These are phyloP conservation scores for Fusarium tuaranense DNA, from an alignment of 2,329 filamentous ascomycete species.

Conservation along the genomic window DNA sequence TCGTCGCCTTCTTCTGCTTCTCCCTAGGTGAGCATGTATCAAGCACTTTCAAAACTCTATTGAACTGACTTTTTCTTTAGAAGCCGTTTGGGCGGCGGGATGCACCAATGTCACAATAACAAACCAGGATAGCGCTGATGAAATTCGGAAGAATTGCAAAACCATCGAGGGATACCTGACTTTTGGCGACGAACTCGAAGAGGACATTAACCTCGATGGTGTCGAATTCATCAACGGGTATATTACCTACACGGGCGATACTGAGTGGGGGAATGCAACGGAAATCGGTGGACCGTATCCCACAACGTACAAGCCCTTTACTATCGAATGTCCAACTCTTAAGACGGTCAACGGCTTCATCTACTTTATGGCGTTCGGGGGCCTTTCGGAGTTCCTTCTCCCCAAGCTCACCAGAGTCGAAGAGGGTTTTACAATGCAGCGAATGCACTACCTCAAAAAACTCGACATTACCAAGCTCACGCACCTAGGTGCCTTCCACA, in stretches of 20 bases:
- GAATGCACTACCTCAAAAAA: conserved; percentile 17
- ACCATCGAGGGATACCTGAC: conserved; percentile 15
- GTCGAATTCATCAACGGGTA: conserved; percentile 20
- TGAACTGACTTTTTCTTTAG: neutral
- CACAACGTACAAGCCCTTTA: conserved; percentile 1
- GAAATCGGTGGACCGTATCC: conserved; percentile 7
- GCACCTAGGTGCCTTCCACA: conserved; percentile 8
- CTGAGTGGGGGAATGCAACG: neutral
- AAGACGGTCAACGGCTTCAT: conserved; percentile 15
- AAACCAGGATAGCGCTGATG: conserved; percentile 17
- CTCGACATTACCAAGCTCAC: conserved; percentile 30
- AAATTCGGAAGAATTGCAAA: conserved; percentile 20
- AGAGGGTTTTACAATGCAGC: conserved; percentile 7
- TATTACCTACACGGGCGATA: conserved; percentile 6
- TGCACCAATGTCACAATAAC: conserved; percentile 29
- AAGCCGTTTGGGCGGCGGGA: neutral
- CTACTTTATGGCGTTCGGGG: conserved; percentile 17
- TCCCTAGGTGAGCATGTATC: neutral
- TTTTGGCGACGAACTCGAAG: conserved; percentile 5
- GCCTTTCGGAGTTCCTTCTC: conserved; percentile 23
- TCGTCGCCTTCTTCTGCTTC: neutral
- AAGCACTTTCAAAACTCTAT: neutral
- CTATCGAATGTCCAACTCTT: conserved; percentile 28
- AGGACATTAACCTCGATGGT: conserved; percentile 29
- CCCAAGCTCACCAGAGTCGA: conserved; percentile 24